These are phyloP conservation scores for Stachybotrys elegans DNA, from an alignment of 2,329 filamentous ascomycete genomes.

Conservation along the genomic window DNA sequence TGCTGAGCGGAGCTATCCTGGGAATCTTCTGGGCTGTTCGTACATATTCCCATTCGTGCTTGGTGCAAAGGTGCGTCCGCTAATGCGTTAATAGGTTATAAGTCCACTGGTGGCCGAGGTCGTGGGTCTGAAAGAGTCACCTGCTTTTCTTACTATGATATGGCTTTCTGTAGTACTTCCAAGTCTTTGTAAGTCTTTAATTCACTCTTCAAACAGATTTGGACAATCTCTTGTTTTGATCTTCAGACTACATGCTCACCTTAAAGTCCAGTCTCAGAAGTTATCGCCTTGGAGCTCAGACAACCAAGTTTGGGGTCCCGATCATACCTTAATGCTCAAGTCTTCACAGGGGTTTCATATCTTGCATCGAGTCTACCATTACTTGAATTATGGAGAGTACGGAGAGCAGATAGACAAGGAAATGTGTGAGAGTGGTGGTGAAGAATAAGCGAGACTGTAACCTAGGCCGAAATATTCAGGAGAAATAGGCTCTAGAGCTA, in stretches of 20 bases:
- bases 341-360: not conserved
- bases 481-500: no score
- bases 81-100: not conserved
- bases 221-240: not conserved
- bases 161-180: constrained; percentile 1
- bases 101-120: constrained; percentile 1
- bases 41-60: not conserved
- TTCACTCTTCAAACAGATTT: not conserved
- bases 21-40: constrained; percentile 2
- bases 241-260: not conserved
- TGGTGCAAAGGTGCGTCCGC: not conserved
- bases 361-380: not conserved
- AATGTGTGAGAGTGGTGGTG: no score
- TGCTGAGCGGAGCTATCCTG: constrained; percentile 3
- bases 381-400: not conserved
- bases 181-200: constrained; percentile 3
- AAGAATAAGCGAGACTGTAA: no score
- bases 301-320: not conserved
- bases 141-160: constrained; percentile 1
- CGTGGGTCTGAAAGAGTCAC: constrained; percentile 2
- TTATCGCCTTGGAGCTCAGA: not conserved
- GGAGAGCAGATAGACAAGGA: not conserved
- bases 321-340: not conserved
- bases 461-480: no score
- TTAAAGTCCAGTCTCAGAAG: not conserved